Conservation (phyloP, 2,329 filamentous ascomycete genomes). For the Epichloe coenophiala region DNA sequence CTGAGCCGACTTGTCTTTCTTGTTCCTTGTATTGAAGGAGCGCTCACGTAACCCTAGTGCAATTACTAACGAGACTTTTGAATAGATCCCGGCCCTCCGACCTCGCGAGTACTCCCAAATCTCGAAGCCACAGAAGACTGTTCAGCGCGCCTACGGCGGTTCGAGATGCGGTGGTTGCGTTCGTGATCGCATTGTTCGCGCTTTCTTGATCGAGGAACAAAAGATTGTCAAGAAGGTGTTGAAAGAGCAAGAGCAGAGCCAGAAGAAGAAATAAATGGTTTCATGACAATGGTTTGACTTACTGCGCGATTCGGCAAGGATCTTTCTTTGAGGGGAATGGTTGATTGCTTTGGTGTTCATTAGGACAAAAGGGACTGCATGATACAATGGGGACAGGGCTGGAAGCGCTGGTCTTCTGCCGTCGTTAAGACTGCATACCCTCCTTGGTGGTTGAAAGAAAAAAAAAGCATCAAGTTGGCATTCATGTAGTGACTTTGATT, state of each 20-base stretch:
- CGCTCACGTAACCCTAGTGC: too few relatives aligned
- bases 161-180: conserved; percentile 98
- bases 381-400: conserved; percentile 26
- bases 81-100: conserved; percentile 83
- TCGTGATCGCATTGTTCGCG: conserved; percentile 92
- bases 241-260: conserved; percentile 82
- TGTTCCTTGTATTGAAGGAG: not conserved
- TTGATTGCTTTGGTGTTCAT: conserved; percentile 42
- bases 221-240: conserved; percentile 99
- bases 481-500: conserved; percentile 4
- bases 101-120: conserved; percentile 95
- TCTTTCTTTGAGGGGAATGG: conserved; percentile 22
- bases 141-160: conserved; percentile 95
- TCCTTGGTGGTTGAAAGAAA: conserved; percentile 32
- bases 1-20: not conserved
- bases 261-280: conserved; percentile 54
- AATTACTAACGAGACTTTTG: conserved; percentile 7
- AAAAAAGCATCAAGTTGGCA: conserved; percentile 25
- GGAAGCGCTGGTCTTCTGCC: conserved; percentile 30
- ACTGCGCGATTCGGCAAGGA: conserved; percentile 22
- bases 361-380: conserved; percentile 37
- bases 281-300: conserved; percentile 17
- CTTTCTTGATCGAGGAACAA: conserved; percentile 99
- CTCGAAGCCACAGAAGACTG: conserved; percentile 98
- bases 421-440: conserved; percentile 29